phyloP scores from a whole-genome alignment of 1,139 yeast genomes.

The Candida sp. region DNA sequence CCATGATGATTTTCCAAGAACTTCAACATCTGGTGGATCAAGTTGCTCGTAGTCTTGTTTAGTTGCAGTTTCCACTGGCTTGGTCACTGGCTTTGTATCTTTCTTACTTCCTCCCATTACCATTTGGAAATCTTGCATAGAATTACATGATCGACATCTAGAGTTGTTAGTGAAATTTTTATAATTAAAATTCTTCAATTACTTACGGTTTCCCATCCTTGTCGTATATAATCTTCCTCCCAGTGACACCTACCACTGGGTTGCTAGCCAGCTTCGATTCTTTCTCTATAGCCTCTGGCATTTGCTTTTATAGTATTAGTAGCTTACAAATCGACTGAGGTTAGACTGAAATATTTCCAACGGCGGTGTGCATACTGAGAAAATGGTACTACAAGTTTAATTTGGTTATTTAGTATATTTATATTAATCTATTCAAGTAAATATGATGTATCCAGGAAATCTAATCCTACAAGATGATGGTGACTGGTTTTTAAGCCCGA shows the following conservation, averaged over 20 bases:
- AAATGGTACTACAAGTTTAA: too few species aligned
- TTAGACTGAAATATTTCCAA: background rate
- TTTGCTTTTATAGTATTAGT: background rate
- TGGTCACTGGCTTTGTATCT: conserved; percentile 10
- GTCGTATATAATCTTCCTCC: conserved; percentile 73
- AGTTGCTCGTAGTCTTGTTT: conserved; percentile 33
- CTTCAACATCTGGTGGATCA: conserved; percentile 86
- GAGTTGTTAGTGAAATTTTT: conserved; percentile 14
- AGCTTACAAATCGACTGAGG: background rate
- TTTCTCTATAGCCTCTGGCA: conserved; percentile 2
- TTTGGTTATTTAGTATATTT: background rate
- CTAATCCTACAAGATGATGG: too few species aligned
- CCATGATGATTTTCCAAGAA: conserved; percentile 88
- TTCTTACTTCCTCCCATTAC: conserved; percentile 38
- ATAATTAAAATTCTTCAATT: background rate
- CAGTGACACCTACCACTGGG: conserved; percentile 53
- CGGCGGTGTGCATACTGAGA: background rate
- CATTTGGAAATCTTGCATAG: conserved; percentile 70
- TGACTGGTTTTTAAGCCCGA: too few species aligned
- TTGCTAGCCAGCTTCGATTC: conserved; percentile 3
- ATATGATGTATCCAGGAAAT: background rate
- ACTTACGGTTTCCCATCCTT: conserved; percentile 89
- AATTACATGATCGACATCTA: conserved; percentile 83
- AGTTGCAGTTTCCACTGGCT: conserved; percentile 6
- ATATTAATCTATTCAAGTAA: background rate